Evolutionary conservation across 352 stramenopile species (phyloP).

Genomic region (Pythium dissimile): DNA sequence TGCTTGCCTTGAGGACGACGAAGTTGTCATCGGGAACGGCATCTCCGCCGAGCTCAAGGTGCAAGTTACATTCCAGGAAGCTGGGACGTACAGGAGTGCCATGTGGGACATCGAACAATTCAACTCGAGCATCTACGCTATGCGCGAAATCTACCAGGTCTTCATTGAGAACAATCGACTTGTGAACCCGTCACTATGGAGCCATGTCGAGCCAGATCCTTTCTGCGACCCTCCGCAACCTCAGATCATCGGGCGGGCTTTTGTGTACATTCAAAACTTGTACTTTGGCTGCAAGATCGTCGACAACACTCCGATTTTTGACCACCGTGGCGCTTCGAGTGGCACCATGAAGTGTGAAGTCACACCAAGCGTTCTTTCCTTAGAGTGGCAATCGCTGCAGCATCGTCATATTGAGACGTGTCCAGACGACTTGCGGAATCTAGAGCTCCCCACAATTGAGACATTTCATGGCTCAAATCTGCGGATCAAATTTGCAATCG

Average conservation of each 20-base stretch:
- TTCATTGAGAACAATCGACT: constrained; percentile 75
- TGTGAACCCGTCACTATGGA: constrained; percentile 20
- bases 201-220: constrained; percentile 41
- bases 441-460: constrained; percentile 41
- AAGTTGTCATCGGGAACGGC: constrained; percentile 37
- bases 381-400: constrained; percentile 72
- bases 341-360: constrained; percentile 59
- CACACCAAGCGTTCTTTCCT: constrained; percentile 53
- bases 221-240: constrained; percentile 72
- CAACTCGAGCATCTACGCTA: constrained; percentile 69
- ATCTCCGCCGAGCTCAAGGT: constrained; percentile 75
- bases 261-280: constrained; percentile 61
- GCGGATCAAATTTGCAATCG: constrained; percentile 46
- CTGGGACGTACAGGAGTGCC: constrained; percentile 65
- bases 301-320: constrained; percentile 58
- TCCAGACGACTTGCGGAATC: constrained; percentile 30
- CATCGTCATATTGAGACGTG: constrained; percentile 60
- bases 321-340: constrained; percentile 33
- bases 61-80: constrained; percentile 73
- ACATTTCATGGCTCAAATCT: constrained; percentile 54
- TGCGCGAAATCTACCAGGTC: constrained; percentile 88
- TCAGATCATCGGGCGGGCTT: constrained; percentile 73
- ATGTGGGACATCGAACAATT: constrained; percentile 84
- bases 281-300: constrained; percentile 58
- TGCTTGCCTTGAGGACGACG: constrained; percentile 47